Percentiles rank a stretch among this genome's conserved stretches.
These are phyloP conservation scores for Diutina neorugosa DNA, from an alignment of 1,139 yeast species.

Conservation along the genomic window DNA sequence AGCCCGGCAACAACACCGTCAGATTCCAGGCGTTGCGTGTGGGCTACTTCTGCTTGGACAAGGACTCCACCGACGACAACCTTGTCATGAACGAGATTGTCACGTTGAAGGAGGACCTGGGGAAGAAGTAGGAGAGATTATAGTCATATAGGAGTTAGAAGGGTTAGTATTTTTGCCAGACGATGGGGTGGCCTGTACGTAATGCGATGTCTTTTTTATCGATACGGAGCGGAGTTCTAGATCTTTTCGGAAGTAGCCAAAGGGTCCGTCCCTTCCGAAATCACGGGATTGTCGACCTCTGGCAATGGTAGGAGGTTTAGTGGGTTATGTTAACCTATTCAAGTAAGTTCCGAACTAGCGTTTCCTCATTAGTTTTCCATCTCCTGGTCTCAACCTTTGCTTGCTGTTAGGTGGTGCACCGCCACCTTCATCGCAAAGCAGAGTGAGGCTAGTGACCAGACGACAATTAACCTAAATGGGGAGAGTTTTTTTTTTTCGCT, in stretches of 20 bases:
- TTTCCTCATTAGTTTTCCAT: no score
- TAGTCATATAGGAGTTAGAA: neutral
- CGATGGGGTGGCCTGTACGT: no score
- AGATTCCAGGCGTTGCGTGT: conserved; percentile 97
- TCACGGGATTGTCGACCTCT: no score
- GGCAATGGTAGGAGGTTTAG: no score
- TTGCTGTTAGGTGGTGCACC: neutral
- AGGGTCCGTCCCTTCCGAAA: no score
- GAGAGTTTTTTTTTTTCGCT: no score
- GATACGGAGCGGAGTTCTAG: no score
- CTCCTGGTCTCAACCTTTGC: no score
- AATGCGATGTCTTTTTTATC: no score
- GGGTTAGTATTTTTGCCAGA: neutral
- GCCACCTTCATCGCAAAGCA: neutral
- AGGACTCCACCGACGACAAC: conserved; percentile 48
- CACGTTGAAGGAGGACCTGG: conserved; percentile 55
- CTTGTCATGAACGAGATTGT: conserved; percentile 80
- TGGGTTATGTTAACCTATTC: no score
- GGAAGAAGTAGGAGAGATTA: neutral
- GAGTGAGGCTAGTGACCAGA: neutral
- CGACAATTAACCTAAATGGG: neutral
- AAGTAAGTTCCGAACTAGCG: no score
- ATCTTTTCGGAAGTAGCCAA: no score
- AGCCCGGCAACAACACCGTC: conserved; percentile 61
- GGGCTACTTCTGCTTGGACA: conserved; percentile 90